phyloP scores from a whole-genome alignment of 23 red algal genomes.

The Gracilaria gracilis region DNA sequence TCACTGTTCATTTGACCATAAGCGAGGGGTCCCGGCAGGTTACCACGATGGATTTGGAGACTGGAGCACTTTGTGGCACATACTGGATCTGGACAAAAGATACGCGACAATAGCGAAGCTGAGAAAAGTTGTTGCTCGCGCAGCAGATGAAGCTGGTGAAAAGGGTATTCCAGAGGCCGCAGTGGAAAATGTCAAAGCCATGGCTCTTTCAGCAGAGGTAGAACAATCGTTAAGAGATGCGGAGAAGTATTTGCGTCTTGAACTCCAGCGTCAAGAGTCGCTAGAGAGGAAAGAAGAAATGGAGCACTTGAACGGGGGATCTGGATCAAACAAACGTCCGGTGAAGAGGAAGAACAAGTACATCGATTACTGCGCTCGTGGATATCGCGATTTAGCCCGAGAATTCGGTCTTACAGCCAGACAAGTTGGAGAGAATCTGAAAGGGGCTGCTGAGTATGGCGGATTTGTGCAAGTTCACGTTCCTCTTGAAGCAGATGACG shows the following conservation, averaged over 20 bases:
- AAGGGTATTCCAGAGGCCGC: conserved; percentile 33
- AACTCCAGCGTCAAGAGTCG: conserved; percentile 52
- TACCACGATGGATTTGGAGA: conserved; percentile 72
- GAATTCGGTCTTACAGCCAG: conserved; percentile 71
- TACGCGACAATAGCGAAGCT: conserved; percentile 54
- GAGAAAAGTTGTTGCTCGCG: background rate
- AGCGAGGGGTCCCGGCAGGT: conserved; percentile 46
- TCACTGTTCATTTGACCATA: conserved; percentile 57
- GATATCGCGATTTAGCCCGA: conserved; percentile 58
- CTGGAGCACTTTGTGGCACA: conserved; percentile 80
- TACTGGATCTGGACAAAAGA: conserved; percentile 81
- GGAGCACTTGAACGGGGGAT: conserved; percentile 8
- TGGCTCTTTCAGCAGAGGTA: conserved; percentile 42
- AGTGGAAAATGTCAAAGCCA: conserved; percentile 41
- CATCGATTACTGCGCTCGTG: conserved; percentile 48
- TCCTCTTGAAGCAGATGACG: conserved; percentile 57
- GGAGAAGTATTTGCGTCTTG: conserved; percentile 44
- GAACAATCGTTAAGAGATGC: conserved; percentile 61
- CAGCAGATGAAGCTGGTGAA: conserved; percentile 39
- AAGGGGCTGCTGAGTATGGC: conserved; percentile 36
- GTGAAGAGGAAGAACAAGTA: conserved; percentile 67
- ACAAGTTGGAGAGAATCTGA: conserved; percentile 84
- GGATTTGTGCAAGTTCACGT: conserved; percentile 61
- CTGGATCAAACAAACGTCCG: conserved; percentile 38
- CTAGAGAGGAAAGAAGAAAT: conserved; percentile 7